Conservation (phyloP, 768 basidiomycete genomes). For the Boletus edulis region DNA sequence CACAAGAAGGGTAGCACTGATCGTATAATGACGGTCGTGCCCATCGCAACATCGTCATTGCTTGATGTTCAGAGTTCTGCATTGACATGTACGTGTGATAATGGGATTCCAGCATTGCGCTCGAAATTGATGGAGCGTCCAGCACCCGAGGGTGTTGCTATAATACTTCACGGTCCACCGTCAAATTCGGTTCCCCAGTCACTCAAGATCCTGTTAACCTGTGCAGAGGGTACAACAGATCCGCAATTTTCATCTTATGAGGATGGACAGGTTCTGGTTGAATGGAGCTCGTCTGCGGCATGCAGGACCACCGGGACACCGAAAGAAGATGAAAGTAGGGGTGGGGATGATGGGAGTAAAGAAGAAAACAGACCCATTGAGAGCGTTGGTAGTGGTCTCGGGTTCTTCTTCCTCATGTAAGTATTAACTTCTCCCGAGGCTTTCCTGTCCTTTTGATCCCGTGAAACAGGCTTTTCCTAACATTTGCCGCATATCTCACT, state of each 20-base stretch:
- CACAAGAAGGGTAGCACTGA: constrained; percentile 51
- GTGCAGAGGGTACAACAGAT: constrained; percentile 41
- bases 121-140: constrained; percentile 9
- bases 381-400: constrained; percentile 69
- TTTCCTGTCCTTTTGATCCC: constrained; percentile 33
- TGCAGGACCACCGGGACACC: constrained; percentile 41
- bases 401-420: constrained; percentile 86
- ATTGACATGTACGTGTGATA: constrained; percentile 38
- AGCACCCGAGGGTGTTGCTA: constrained; percentile 55
- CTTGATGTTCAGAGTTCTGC: constrained; percentile 26
- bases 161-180: constrained; percentile 60
- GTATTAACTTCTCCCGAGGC: constrained; percentile 26
- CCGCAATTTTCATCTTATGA: constrained; percentile 63
- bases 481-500: constrained; percentile 66
- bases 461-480: constrained; percentile 46
- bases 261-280: constrained; percentile 47
- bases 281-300: constrained; percentile 63
- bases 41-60: constrained; percentile 49
- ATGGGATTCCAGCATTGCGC: not conserved
- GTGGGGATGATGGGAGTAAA: constrained; percentile 12
- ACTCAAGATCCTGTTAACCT: constrained; percentile 60
- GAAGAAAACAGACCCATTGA: constrained; percentile 33
- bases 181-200: constrained; percentile 49
- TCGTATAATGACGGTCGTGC: constrained; percentile 71
- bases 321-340: constrained; percentile 24